Base-by-base conservation (phyloP, 1,139 yeast genomes). In the Debaryomyces psychrophilus region DNA sequence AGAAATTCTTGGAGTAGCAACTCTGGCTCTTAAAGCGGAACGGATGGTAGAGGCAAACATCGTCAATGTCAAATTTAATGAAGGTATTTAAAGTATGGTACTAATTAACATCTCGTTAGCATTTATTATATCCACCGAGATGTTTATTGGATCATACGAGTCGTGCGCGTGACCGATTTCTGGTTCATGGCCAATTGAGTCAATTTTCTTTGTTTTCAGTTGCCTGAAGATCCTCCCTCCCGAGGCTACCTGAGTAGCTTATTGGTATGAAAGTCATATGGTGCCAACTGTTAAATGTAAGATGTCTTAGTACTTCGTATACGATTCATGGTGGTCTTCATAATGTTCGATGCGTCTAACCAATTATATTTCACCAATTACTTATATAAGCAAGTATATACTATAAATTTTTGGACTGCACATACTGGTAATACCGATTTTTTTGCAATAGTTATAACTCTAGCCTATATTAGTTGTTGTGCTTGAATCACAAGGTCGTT, bases 31-130 rank as follows among this genome's bases (percentile, higher is more conserved):
- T 57, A 78, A 66, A 57, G 79, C 76, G 56, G 80, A 69, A 74
- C 83, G 83, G 64, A 80, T 62, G 52, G 80, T 63, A 54, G 79
- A 66, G 52, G 81, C 64, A 59, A 77, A 69, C 83, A 78, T 77
- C 43, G 40, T 34, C 44, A 41, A 41, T 34, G 37, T 41, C 37
- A 28, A 38, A 20, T 38, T 11, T 38, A 20, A 28, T 38, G 26
- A 28, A 38, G 26, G 12, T 11, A 23, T 20, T 27, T 38, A 38
- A 33, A 26, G 18, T 38, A 17, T 12, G 18, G 6, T 11, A 20
- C 17, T 28, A 28, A 12, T 38, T 26, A 20, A 26, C 29, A 27
- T 38, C 31, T 35, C 28, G 38, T 25, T 35, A 35, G 28, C 28
- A 25, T 37, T 33, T 41, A 41, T 34, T 41, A 41, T 34, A 39